Conservation (phyloP, 257 asterid genomes). For the Verbascum thapsus region DNA sequence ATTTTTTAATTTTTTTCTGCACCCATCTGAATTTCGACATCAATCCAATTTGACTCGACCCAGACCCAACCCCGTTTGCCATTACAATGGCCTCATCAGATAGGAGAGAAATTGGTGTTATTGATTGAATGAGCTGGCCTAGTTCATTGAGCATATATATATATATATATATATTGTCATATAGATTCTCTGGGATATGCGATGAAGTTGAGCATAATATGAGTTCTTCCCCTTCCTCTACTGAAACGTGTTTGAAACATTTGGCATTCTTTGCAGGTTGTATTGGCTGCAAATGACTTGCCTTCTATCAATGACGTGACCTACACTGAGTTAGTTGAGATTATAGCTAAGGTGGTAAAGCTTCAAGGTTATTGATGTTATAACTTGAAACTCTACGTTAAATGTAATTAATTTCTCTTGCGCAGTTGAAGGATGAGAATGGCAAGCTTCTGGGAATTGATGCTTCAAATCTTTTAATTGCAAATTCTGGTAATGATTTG, state of each 20-base stretch:
- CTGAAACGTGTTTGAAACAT: slow-evolving; percentile 17
- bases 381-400: slow-evolving; percentile 28
- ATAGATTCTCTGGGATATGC: slow-evolving; percentile 15
- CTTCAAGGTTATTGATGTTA: slow-evolving; percentile 20
- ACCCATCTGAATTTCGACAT: no score
- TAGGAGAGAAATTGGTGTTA: neutral
- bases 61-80: no score
- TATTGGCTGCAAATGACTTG: slow-evolving; percentile 88
- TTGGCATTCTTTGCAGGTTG: slow-evolving; percentile 58
- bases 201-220: slow-evolving; percentile 3
- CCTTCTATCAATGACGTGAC: slow-evolving; percentile 95
- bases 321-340: slow-evolving; percentile 72
- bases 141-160: neutral
- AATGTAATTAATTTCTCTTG: slow-evolving; percentile 28
- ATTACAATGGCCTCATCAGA: slow-evolving; percentile 9
- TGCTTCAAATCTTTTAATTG: slow-evolving; percentile 75
- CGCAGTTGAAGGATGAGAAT: slow-evolving; percentile 80
- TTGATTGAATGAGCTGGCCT: neutral
- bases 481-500: slow-evolving; percentile 91
- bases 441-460: slow-evolving; percentile 87
- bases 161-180: slow-evolving; percentile 1
- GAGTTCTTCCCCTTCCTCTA: neutral
- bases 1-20: no score
- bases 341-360: slow-evolving; percentile 68
- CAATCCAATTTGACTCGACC: no score